Evolutionary conservation across 768 basidiomycete genomes (phyloP).

Genomic region (Amyloporia xantha): DNA sequence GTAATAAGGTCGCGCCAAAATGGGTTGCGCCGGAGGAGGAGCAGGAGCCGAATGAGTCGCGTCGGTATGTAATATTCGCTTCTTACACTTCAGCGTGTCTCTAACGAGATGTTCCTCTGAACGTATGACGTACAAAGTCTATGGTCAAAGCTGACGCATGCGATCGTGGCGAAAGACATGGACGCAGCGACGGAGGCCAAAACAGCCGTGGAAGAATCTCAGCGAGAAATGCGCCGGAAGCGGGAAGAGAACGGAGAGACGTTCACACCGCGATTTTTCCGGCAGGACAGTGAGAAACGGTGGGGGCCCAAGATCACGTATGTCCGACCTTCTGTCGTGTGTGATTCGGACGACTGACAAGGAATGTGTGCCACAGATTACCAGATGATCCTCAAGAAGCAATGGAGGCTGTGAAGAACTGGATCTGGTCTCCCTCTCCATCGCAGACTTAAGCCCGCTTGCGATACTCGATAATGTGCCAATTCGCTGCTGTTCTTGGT

Average conservation of each 20-base stretch:
- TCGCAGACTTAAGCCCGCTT: constrained; percentile 2
- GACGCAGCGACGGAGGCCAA: constrained; percentile 90
- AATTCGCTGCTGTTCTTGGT: neutral
- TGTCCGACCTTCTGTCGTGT: constrained; percentile 22
- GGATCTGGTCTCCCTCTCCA: constrained; percentile 56
- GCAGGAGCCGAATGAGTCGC: constrained; percentile 88
- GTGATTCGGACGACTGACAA: constrained; percentile 6
- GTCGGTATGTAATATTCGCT: constrained; percentile 43
- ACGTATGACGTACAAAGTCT: constrained; percentile 40
- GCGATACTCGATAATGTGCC: neutral
- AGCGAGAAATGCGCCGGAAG: constrained; percentile 70
- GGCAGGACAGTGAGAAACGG: constrained; percentile 55
- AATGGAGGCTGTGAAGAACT: constrained; percentile 57
- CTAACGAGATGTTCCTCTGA: neutral
- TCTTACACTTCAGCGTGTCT: neutral
- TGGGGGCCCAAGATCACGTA: constrained; percentile 80
- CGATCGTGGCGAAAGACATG: constrained; percentile 87
- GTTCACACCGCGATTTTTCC: constrained; percentile 79
- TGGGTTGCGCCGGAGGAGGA: constrained; percentile 79
- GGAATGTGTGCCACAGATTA: constrained; percentile 38
- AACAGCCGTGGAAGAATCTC: constrained; percentile 83
- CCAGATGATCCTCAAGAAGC: constrained; percentile 67
- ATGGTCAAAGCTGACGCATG: constrained; percentile 79
- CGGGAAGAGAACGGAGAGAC: constrained; percentile 68
- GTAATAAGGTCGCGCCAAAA: constrained; percentile 69